These are phyloP conservation scores for Trichophyton benhamiae DNA, from an alignment of 2,329 filamentous ascomycete species.

Conservation along the genomic window DNA sequence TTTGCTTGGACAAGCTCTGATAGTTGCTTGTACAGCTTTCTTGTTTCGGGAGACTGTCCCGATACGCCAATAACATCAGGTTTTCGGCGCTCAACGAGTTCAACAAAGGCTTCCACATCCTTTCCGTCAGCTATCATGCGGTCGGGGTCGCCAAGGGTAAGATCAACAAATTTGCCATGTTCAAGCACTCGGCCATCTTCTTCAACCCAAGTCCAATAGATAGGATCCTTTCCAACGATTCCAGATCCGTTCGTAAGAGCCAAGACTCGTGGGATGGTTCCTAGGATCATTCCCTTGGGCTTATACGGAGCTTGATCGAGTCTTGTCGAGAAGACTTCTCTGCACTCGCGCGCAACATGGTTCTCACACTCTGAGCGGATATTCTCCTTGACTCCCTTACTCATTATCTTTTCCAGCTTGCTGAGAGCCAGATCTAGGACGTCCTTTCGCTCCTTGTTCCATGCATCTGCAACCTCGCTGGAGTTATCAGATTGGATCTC, in stretches of 20 bases:
- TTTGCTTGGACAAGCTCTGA: conserved; percentile 67
- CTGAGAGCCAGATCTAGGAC: conserved; percentile 68
- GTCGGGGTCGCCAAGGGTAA: conserved; percentile 55
- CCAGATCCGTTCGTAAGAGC: conserved; percentile 77
- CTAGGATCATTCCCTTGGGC: conserved; percentile 80
- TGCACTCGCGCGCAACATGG: conserved; percentile 72
- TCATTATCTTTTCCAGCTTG: conserved; percentile 72
- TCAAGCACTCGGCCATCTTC: conserved; percentile 84
- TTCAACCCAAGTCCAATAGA: conserved; percentile 86
- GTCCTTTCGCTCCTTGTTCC: conserved; percentile 79
- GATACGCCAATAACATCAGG: conserved; percentile 86
- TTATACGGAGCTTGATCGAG: conserved; percentile 95
- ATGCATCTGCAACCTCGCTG: conserved; percentile 86
- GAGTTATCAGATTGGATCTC: conserved; percentile 92
- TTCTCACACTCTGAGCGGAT: conserved; percentile 90
- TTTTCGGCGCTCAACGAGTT: conserved; percentile 64
- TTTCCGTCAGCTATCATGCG: conserved; percentile 53
- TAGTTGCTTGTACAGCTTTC: conserved; percentile 70
- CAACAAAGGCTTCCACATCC: conserved; percentile 58
- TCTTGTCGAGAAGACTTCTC: conserved; percentile 77
- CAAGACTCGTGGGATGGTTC: conserved; percentile 76
- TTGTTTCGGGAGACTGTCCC: conserved; percentile 76
- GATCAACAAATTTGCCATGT: conserved; percentile 72
- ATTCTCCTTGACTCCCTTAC: conserved; percentile 88
- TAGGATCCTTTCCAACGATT: conserved; percentile 59